phyloP scores from a whole-genome alignment of 2,329 filamentous ascomycete genomes.

The Fusarium sp. region DNA sequence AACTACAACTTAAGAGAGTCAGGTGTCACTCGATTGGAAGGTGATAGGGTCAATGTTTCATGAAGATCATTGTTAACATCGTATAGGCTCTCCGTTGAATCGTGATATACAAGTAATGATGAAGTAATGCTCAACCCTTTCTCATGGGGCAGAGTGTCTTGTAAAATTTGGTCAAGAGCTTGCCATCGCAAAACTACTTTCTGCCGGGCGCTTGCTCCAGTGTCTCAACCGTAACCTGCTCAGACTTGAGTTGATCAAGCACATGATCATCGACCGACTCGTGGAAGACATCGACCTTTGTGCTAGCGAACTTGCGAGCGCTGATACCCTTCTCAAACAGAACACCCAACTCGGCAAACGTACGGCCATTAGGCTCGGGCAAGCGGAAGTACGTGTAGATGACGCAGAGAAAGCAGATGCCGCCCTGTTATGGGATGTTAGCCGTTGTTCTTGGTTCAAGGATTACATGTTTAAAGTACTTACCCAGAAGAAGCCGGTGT shows the following conservation, averaged over 20 bases:
- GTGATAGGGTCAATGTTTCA: too few species aligned
- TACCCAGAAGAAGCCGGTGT: slow-evolving; percentile 87
- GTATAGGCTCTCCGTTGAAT: too few species aligned
- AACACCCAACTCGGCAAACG: slow-evolving; percentile 88
- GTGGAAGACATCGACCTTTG: slow-evolving; percentile 70
- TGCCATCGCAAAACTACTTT: not conserved
- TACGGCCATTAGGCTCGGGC: slow-evolving; percentile 84
- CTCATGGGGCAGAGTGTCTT: too few species aligned
- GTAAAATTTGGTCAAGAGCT: too few species aligned
- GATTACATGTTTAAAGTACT: slow-evolving; percentile 29
- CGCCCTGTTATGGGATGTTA: slow-evolving; percentile 50
- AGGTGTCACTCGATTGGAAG: too few species aligned
- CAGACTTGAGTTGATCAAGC: slow-evolving; percentile 62
- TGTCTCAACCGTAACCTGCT: slow-evolving; percentile 21
- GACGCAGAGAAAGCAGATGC: slow-evolving; percentile 84
- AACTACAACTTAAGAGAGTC: too few species aligned
- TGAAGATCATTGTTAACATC: too few species aligned
- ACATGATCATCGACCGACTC: slow-evolving; percentile 64
- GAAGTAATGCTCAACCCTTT: too few species aligned
- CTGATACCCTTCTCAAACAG: slow-evolving; percentile 82
- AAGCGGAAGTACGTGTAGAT: slow-evolving; percentile 74
- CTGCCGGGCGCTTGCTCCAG: slow-evolving; percentile 10
- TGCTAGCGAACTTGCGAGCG: slow-evolving; percentile 80
- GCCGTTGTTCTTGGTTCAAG: not conserved
- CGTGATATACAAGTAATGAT: too few species aligned